Evolutionary conservation across 140 eudicot species (phyloP).

Genomic region (Senecio squalidus): DNA sequence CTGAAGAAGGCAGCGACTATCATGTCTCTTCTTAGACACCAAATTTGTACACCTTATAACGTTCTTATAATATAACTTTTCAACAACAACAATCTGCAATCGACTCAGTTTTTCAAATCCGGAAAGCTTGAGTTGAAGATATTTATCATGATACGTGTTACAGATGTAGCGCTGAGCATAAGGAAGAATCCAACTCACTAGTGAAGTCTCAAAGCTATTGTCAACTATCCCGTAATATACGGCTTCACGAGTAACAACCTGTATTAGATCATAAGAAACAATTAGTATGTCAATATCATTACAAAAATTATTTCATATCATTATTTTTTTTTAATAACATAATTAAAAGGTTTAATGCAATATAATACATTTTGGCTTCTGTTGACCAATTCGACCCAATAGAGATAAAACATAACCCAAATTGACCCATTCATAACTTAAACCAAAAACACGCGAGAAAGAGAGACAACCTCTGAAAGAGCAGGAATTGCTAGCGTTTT

Average conservation of each 20-base stretch:
- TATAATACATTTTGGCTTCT: too few relatives aligned
- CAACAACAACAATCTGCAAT: slow-evolving; percentile 37
- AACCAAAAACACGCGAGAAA: not conserved
- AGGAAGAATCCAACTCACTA: slow-evolving; percentile 46
- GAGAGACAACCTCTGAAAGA: slow-evolving; percentile 56
- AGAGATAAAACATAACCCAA: not conserved
- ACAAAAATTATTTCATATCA: too few relatives aligned
- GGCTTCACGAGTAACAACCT: slow-evolving; percentile 56
- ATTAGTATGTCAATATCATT: too few relatives aligned
- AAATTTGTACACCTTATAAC: slow-evolving; percentile 27
- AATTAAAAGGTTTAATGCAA: too few relatives aligned
- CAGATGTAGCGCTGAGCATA: slow-evolving; percentile 25
- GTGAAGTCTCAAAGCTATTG: slow-evolving; percentile 23
- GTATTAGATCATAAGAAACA: slow-evolving; percentile 5
- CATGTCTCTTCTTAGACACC: slow-evolving; percentile 37
- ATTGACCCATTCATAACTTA: not conserved
- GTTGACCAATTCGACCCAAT: too few relatives aligned
- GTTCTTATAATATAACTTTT: slow-evolving; percentile 42
- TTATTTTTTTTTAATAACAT: too few relatives aligned
- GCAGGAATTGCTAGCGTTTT: slow-evolving; percentile 49
- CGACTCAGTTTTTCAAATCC: slow-evolving; percentile 6
- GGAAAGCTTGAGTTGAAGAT: slow-evolving; percentile 20
- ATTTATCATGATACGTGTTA: slow-evolving; percentile 30
- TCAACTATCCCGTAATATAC: slow-evolving; percentile 34
- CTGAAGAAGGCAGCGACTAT: slow-evolving; percentile 29